Evolutionary conservation across 345 rosid species (phyloP).

Genomic region (Atalantia buxifolia): DNA sequence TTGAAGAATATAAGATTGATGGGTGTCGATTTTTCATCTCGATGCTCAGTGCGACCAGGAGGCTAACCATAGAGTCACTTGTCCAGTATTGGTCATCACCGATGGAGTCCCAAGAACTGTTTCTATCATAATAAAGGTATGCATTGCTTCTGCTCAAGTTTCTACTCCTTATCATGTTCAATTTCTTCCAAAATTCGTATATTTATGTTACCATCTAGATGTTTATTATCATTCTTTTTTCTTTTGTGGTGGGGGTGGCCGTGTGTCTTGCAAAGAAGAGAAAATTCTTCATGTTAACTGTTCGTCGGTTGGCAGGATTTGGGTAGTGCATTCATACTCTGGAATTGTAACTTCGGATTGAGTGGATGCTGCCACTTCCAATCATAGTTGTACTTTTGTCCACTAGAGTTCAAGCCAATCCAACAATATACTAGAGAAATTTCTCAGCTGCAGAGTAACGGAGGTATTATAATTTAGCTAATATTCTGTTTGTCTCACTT

Average conservation of each 20-base stretch:
- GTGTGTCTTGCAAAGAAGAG: no score
- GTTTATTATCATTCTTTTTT: background rate
- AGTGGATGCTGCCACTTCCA: background rate
- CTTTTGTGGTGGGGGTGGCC: no score
- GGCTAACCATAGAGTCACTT: slow-evolving; percentile 78
- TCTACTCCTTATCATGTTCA: background rate
- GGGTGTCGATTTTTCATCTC: slow-evolving; percentile 95
- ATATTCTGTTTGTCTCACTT: background rate
- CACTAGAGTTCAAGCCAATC: background rate
- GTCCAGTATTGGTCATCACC: slow-evolving; percentile 84
- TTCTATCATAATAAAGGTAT: slow-evolving; percentile 11
- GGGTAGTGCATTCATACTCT: background rate
- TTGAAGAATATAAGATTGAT: slow-evolving; percentile 95
- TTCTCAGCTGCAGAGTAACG: background rate
- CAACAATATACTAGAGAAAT: background rate
- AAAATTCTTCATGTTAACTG: background rate
- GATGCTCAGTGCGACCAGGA: slow-evolving; percentile 89
- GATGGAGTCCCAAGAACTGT: slow-evolving; percentile 65
- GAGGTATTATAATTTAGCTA: background rate
- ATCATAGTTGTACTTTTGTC: background rate
- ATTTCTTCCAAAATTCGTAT: background rate
- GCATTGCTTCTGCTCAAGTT: background rate
- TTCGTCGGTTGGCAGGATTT: background rate
- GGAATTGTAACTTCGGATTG: background rate
- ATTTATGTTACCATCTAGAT: background rate